A percentile compares a stretch with the other conserved stretches of the same genome.
Conservation (phyloP, 163 green algal genomes). For the Picocystis sp. region DNA sequence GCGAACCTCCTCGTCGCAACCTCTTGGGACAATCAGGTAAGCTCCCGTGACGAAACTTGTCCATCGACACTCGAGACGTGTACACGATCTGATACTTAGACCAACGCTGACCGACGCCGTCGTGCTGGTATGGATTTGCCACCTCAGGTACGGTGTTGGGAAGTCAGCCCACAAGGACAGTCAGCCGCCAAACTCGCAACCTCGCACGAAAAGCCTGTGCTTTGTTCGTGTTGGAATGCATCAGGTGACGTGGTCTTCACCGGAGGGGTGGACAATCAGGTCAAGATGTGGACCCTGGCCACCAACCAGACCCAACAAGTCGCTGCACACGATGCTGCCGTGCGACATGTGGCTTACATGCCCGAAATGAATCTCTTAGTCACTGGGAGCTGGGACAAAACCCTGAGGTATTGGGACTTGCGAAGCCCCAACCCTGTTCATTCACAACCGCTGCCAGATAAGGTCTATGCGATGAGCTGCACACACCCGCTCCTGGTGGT, state of each 20-base stretch:
- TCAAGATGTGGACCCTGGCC: conserved; percentile 79
- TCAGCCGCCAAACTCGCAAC: conserved; percentile 63
- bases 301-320: conserved; percentile 61
- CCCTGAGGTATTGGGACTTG: conserved; percentile 76
- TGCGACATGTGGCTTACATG: conserved; percentile 45
- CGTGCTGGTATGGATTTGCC: background rate
- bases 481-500: conserved; percentile 70
- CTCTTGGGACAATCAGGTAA: conserved; percentile 72
- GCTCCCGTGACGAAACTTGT: background rate
- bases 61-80: no score
- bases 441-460: conserved; percentile 60
- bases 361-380: conserved; percentile 40
- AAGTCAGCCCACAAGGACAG: conserved; percentile 48
- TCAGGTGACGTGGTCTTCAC: conserved; percentile 39
- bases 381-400: conserved; percentile 88
- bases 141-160: conserved; percentile 58
- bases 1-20: conserved; percentile 76
- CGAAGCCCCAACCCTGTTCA: conserved; percentile 33
- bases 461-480: conserved; percentile 76
- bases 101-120: no score
- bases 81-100: no score
- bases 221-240: background rate
- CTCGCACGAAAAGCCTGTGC: conserved; percentile 38
- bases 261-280: conserved; percentile 60
- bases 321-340: conserved; percentile 69